Conservation (phyloP, 345 rosid genomes). For the Hypericum perforatum region DNA sequence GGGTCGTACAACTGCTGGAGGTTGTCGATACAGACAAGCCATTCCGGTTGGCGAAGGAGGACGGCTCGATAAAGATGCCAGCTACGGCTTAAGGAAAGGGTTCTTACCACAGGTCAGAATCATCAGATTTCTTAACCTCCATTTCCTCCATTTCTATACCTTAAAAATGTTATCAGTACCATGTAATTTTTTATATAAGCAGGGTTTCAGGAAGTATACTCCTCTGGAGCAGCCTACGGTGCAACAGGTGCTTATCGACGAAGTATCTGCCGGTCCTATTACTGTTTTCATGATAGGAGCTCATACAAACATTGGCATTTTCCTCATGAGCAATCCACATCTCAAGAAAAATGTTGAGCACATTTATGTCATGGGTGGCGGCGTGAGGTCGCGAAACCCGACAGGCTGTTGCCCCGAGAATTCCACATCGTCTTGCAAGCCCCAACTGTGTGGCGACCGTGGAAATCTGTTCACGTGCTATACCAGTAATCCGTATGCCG, state of each 20-base stretch:
- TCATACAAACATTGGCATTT: constrained; percentile 17
- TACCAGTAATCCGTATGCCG: constrained; percentile 20
- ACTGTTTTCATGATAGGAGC: constrained; percentile 14
- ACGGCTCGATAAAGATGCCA: constrained; percentile 7
- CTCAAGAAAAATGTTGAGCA: constrained; percentile 19
- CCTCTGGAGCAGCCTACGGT: constrained; percentile 20
- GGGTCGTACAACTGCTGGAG: constrained; percentile 20
- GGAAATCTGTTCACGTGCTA: constrained; percentile 10
- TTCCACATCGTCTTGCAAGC: neutral
- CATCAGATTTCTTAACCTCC: no score
- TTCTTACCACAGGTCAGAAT: constrained; percentile 21
- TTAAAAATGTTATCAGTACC: no score
- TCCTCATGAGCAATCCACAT: constrained; percentile 21
- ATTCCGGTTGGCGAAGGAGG: constrained; percentile 11
- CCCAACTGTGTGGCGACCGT: neutral
- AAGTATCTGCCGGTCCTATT: constrained; percentile 18
- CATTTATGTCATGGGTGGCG: constrained; percentile 24
- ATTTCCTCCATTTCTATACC: no score
- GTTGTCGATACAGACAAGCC: constrained; percentile 24
- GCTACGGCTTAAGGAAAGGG: constrained; percentile 15
- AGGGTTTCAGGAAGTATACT: constrained; percentile 18
- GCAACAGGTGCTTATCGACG: constrained; percentile 14
- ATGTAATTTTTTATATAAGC: neutral
- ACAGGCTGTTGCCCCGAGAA: neutral
- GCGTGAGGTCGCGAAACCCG: constrained; percentile 2